Conservation (phyloP, 2,329 filamentous ascomycete species). For the Ceratocystis alfenasii region DNA sequence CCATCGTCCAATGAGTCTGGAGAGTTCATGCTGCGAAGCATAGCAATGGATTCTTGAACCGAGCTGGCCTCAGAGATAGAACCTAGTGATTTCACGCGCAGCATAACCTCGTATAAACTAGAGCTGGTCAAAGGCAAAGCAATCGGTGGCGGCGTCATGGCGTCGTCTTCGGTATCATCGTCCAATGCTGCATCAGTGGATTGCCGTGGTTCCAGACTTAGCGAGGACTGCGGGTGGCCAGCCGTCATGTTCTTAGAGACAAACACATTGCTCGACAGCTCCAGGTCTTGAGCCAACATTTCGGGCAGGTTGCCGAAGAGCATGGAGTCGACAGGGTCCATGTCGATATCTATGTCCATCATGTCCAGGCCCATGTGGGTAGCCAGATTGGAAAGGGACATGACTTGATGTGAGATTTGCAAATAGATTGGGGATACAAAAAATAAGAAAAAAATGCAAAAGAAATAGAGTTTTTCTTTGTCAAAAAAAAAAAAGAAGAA, state of each 20-base stretch:
- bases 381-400: constrained; percentile 1
- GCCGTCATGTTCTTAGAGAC: constrained; percentile 41
- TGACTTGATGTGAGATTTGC: not conserved
- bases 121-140: constrained; percentile 13
- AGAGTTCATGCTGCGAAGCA: constrained; percentile 14
- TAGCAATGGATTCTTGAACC: constrained; percentile 18
- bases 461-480: no score
- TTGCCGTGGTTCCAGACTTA: constrained; percentile 4
- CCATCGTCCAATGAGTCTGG: not conserved
- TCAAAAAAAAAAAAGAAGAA: not conserved
- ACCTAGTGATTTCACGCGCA: constrained; percentile 13
- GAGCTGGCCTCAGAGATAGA: constrained; percentile 17
- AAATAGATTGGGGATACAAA: not conserved
- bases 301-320: constrained; percentile 40
- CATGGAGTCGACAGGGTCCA: constrained; percentile 24
- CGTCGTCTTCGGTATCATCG: constrained; percentile 14
- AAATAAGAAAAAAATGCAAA: not conserved
- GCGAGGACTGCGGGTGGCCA: constrained; percentile 32
- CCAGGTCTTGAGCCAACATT: constrained; percentile 43
- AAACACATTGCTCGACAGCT: constrained; percentile 39
- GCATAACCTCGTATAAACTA: constrained; percentile 18
- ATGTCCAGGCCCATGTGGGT: not conserved
- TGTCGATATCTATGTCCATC: constrained; percentile 10
- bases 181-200: constrained; percentile 1
- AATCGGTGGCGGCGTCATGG: constrained; percentile 11